A percentile compares a stretch with the other conserved stretches of the same genome.
phyloP scores from a whole-genome alignment of 179 eudicot genomes.

The Beta lomatogona region DNA sequence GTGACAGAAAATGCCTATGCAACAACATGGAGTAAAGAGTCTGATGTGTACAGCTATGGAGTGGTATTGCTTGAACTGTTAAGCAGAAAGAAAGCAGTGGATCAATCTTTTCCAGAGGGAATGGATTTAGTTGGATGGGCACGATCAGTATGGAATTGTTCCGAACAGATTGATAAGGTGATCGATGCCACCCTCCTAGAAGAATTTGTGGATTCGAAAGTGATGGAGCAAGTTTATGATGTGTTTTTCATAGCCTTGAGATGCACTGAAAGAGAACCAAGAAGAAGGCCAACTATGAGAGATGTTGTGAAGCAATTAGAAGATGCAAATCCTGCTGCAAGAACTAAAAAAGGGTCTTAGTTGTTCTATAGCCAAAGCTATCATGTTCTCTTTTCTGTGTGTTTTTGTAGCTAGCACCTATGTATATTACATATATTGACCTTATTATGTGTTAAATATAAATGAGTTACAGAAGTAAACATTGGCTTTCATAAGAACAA shows the following conservation, averaged over 20 bases:
- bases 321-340: slow-evolving; percentile 31
- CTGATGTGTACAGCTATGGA: slow-evolving; percentile 87
- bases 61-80: slow-evolving; percentile 73
- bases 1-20: slow-evolving; percentile 71
- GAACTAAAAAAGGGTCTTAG: slow-evolving; percentile 26
- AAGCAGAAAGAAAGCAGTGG: slow-evolving; percentile 60
- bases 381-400: neutral
- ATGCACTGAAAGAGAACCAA: slow-evolving; percentile 68
- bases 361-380: neutral
- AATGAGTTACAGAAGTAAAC: too few relatives aligned
- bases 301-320: slow-evolving; percentile 64
- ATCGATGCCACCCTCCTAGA: slow-evolving; percentile 51
- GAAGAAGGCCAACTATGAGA: slow-evolving; percentile 77
- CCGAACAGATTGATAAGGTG: slow-evolving; percentile 45
- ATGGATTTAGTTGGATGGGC: slow-evolving; percentile 66
- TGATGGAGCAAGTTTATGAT: slow-evolving; percentile 60
- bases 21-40: slow-evolving; percentile 50
- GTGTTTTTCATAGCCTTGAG: slow-evolving; percentile 60
- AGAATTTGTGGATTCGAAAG: slow-evolving; percentile 47
- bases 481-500: too few relatives aligned
- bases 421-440: neutral
- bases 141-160: slow-evolving; percentile 42
- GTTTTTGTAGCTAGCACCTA: neutral
- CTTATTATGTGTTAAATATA: neutral
- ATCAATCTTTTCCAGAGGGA: slow-evolving; percentile 50